A percentile compares a stretch with the other conserved stretches of the same genome.
Evolutionary conservation across 179 eudicot genomes (phyloP).

Genomic region (Actinidia chinensis): DNA sequence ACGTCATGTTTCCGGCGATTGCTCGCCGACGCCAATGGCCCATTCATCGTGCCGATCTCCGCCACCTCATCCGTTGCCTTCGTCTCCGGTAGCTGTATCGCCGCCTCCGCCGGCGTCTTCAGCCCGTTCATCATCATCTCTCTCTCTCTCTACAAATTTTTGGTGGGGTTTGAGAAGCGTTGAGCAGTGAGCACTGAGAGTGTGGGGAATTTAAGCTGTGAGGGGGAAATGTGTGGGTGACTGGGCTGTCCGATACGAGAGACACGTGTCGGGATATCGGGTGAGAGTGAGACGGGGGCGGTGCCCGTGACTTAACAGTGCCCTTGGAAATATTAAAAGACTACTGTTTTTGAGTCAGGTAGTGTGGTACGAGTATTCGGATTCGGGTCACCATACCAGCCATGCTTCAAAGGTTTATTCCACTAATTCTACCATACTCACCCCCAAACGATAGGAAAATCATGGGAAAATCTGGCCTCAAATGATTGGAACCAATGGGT

Average conservation of each 20-base stretch:
- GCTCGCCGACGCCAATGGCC: neutral
- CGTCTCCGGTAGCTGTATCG: slow-evolving; percentile 29
- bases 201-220: neutral
- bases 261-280: neutral
- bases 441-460: too few relatives aligned
- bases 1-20: slow-evolving; percentile 33
- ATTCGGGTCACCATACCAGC: too few relatives aligned
- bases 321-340: neutral
- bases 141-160: neutral
- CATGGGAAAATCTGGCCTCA: too few relatives aligned
- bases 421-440: too few relatives aligned
- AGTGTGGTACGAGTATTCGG: too few relatives aligned
- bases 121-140: slow-evolving; percentile 19
- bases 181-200: neutral
- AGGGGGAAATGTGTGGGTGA: neutral
- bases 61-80: slow-evolving; percentile 30
- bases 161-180: neutral
- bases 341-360: too few relatives aligned
- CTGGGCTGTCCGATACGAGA: neutral
- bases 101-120: slow-evolving; percentile 29
- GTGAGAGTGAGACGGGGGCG: neutral
- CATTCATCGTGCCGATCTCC: slow-evolving; percentile 41
- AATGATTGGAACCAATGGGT: too few relatives aligned
- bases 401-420: too few relatives aligned
- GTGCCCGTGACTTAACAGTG: slow-evolving; percentile 15